These are phyloP conservation scores for Mycena amicta DNA, from an alignment of 768 basidiomycete species.

Conservation along the genomic window DNA sequence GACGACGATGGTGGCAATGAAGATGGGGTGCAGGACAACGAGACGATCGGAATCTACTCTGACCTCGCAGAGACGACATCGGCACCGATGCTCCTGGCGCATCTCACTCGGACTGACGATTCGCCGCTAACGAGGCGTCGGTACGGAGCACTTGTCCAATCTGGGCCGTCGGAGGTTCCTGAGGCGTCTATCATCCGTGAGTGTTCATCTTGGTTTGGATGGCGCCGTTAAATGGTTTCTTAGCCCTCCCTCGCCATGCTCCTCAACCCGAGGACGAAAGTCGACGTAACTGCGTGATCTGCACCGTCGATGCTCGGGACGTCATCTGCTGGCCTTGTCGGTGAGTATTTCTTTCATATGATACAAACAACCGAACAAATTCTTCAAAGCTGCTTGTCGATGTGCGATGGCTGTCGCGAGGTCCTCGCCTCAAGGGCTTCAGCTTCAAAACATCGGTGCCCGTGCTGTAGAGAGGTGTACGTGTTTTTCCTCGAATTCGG, in stretches of 20 bases:
- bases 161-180: constrained; percentile 20
- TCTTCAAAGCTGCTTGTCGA: constrained; percentile 51
- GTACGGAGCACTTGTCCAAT: constrained; percentile 41
- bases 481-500: constrained; percentile 21
- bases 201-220: not conserved
- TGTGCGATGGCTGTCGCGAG: constrained; percentile 69
- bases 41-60: constrained; percentile 52
- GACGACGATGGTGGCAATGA: constrained; percentile 12
- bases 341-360: constrained; percentile 33
- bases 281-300: constrained; percentile 62
- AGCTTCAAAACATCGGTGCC: constrained; percentile 63
- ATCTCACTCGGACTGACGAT: constrained; percentile 43
- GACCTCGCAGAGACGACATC: constrained; percentile 47
- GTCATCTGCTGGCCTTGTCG: constrained; percentile 88
- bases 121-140: constrained; percentile 56
- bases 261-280: constrained; percentile 23
- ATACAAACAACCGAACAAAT: constrained; percentile 11
- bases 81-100: constrained; percentile 55
- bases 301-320: constrained; percentile 65
- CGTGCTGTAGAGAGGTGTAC: constrained; percentile 62
- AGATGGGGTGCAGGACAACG: constrained; percentile 36
- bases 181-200: constrained; percentile 20
- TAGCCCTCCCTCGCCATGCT: constrained; percentile 26
- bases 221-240: not conserved
- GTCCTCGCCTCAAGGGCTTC: constrained; percentile 57